Base-by-base conservation (phyloP, 139 green algal species). In the Axilococcus clingmanii region DNA sequence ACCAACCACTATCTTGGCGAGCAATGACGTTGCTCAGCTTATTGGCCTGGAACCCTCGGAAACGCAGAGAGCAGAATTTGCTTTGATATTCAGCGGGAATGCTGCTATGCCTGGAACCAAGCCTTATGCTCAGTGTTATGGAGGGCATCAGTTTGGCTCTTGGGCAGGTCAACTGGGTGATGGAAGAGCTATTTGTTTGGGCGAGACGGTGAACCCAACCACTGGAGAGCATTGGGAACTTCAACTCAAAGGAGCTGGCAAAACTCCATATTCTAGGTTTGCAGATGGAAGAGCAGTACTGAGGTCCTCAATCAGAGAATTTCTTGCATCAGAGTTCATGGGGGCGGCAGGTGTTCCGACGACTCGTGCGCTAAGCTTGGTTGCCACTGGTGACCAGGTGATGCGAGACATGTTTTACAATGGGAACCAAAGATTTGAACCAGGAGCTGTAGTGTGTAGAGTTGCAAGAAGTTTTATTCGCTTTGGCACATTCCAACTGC, bases 171-270 rank as follows among this genome's bases (percentile, higher is more conserved):
- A 94, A 68, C 68, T 94, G 52, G 85, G 85, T 2, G 87, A 95
- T 55, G 87, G 87, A 0, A 61, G 86, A 0, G 86, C 82, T 16
- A 94, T 95, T 57, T 87, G 60, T 4, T 57, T 94, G 40, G 86
- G 83, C 0, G 78, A 94, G 64, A 57, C 81, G 11, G 63, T 69
- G 23, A 73, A 66, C 38, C 38, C 20, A 2, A 15, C 42, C 4
- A 23, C 40, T 28, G 76, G 77, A 6, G 2, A 16, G 7, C 28
- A 74, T 40, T 95, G 80, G 80, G 89, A 97, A 75, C 57, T 97
- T 52, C 89, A 97, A 78, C 75, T 97, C n/a, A 97, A 91, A 70
- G 89, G 89, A 22, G 89, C 85, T 0, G 89, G 89, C n/a, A 77
- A 65, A 44, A 97, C 89, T n/a, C 89, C 89, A 0, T 97, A 96